Evolutionary conservation across 306 rosid species (phyloP).

Genomic region (Vigna trinervia): DNA sequence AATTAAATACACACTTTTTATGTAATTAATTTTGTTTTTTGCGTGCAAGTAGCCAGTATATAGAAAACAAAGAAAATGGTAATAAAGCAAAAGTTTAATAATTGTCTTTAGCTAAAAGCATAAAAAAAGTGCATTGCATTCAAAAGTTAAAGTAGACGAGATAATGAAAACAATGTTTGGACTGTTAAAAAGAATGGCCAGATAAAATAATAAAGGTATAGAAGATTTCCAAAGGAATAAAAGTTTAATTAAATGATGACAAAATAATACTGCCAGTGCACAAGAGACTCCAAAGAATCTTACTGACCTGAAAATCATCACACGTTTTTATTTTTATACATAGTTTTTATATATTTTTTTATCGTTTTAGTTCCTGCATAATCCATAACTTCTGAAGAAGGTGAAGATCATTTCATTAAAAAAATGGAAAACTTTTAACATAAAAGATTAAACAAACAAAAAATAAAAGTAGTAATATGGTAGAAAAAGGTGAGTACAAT

Average conservation of each 20-base stretch:
- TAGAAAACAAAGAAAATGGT: neutral
- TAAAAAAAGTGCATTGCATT: neutral
- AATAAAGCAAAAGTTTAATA: constrained; percentile 1
- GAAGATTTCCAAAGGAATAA: neutral
- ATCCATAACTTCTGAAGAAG: no score
- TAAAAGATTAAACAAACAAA: no score
- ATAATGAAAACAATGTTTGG: neutral
- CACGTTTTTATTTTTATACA: no score
- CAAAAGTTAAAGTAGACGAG: neutral
- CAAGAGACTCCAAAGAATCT: neutral
- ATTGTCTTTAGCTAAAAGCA: neutral
- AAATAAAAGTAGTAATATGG: no score
- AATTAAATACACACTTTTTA: no score
- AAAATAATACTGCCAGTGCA: neutral
- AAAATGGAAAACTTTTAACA: no score
- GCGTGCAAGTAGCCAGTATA: neutral
- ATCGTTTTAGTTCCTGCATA: no score
- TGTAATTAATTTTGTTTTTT: neutral
- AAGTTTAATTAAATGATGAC: neutral
- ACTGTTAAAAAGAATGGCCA: neutral
- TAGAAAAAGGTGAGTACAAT: no score
- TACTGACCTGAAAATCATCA: neutral
- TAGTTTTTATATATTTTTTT: no score
- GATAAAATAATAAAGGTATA: neutral
- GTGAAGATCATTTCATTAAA: no score